Evolutionary conservation across 2,329 filamentous ascomycete genomes (phyloP).

Genomic region (Leptographium flavum): DNA sequence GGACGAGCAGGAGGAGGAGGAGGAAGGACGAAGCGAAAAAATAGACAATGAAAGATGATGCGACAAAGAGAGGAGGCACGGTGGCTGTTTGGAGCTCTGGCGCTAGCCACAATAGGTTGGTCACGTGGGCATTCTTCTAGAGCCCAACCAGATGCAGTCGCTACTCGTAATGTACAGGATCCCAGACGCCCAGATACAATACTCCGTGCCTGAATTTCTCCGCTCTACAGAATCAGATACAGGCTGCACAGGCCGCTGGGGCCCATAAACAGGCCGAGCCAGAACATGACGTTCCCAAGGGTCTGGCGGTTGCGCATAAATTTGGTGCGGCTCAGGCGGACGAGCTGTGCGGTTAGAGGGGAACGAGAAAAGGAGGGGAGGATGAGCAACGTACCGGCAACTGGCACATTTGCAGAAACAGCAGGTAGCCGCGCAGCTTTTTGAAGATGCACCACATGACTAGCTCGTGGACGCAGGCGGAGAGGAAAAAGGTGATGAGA

Average conservation of each 20-base stretch:
- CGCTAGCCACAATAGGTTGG: background rate
- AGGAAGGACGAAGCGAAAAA: background rate
- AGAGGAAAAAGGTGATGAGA: constrained; percentile 61
- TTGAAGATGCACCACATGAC: constrained; percentile 73
- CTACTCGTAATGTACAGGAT: no score
- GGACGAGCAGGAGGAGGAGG: background rate
- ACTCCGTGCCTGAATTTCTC: background rate
- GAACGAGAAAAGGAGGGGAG: no score
- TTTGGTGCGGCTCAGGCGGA: constrained; percentile 50
- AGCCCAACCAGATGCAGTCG: no score
- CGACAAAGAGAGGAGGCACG: background rate
- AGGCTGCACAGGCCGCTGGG: constrained; percentile 52
- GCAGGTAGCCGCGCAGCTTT: constrained; percentile 60
- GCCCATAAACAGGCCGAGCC: constrained; percentile 64
- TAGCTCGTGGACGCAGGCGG: constrained; percentile 57
- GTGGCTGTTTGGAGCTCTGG: background rate
- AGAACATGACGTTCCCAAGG: constrained; percentile 63
- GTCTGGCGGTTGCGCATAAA: constrained; percentile 48
- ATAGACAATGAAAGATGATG: background rate
- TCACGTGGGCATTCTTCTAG: background rate
- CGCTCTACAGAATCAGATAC: constrained; percentile 37
- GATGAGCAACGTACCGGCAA: constrained; percentile 36
- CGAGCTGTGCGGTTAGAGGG: constrained; percentile 28
- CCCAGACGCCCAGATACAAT: no score
- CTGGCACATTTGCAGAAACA: constrained; percentile 61